Conservation (phyloP, 495 filamentous ascomycete genomes). For the Aspergillus conjunctus region DNA sequence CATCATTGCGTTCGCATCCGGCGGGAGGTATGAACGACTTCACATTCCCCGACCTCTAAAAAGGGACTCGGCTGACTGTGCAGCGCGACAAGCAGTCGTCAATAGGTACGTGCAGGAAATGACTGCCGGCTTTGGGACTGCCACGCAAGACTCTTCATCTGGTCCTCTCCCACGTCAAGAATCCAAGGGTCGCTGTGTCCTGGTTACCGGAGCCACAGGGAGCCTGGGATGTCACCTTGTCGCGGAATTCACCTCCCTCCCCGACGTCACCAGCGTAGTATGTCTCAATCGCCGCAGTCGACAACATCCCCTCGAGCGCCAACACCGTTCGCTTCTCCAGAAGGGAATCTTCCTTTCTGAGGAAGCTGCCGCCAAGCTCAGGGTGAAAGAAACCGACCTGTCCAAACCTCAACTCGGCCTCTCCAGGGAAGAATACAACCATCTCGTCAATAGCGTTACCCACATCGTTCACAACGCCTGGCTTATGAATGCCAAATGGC, state of each 20-base stretch:
- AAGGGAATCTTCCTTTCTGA: slow-evolving; percentile 37
- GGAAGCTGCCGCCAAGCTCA: slow-evolving; percentile 30
- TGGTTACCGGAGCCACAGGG: slow-evolving; percentile 56
- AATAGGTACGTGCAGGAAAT: slow-evolving; percentile 27
- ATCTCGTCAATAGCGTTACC: slow-evolving; percentile 44
- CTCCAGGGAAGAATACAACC: slow-evolving; percentile 34
- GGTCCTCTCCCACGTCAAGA: slow-evolving; percentile 5
- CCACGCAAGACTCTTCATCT: background rate
- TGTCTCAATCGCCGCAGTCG: slow-evolving; percentile 45
- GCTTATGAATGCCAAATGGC: slow-evolving; percentile 54
- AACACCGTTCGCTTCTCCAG: slow-evolving; percentile 38
- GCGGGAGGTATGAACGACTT: slow-evolving; percentile 25
- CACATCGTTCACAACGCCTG: slow-evolving; percentile 60
- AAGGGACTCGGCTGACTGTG: background rate
- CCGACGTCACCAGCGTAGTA: slow-evolving; percentile 37
- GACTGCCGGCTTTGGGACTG: background rate
- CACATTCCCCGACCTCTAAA: background rate
- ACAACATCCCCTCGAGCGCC: slow-evolving; percentile 9
- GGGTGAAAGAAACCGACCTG: slow-evolving; percentile 39
- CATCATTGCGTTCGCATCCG: slow-evolving; percentile 46
- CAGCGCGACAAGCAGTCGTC: slow-evolving; percentile 27
- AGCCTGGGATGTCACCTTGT: slow-evolving; percentile 51
- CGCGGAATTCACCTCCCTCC: slow-evolving; percentile 32
- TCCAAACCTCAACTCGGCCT: slow-evolving; percentile 51
- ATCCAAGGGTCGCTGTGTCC: slow-evolving; percentile 21